Evolutionary conservation across 2,329 filamentous ascomycete genomes (phyloP).

Genomic region (Monosporascus sp.): DNA sequence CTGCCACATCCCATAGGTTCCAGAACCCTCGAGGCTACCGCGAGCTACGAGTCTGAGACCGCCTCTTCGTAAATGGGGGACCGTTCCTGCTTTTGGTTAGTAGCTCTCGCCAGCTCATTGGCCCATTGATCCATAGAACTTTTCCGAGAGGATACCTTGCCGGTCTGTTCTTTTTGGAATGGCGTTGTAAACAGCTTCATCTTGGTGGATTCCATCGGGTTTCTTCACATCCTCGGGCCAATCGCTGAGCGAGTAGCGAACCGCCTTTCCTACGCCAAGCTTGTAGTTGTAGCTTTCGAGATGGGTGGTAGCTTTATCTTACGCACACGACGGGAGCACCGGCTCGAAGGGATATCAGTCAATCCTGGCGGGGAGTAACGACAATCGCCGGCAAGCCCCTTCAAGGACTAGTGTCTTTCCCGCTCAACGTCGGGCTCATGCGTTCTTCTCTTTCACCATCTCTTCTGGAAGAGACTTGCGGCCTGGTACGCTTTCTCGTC

Average conservation of each 20-base stretch:
- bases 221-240: constrained; percentile 11
- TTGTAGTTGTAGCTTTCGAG: constrained; percentile 1
- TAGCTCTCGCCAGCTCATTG: not conserved
- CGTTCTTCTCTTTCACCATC: constrained; percentile 20
- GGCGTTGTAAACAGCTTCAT: constrained; percentile 12
- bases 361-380: constrained; percentile 26
- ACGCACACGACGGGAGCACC: constrained; percentile 22
- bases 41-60: not conserved
- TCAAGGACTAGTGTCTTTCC: constrained; percentile 19
- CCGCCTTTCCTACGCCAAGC: constrained; percentile 3
- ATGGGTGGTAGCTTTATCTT: constrained; percentile 17
- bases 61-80: not conserved
- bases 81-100: not conserved
- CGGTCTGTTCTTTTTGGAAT: constrained; percentile 3
- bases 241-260: constrained; percentile 7
- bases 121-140: no score
- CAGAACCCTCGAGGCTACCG: not conserved
- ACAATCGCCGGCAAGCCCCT: constrained; percentile 12
- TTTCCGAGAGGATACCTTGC: constrained; percentile 5
- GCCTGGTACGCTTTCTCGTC: constrained; percentile 26
- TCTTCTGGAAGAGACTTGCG: constrained; percentile 26
- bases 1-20: not conserved
- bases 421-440: constrained; percentile 17
- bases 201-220: constrained; percentile 10
- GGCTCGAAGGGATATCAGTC: constrained; percentile 25